Percentiles rank a stretch among this genome's conserved stretches.
Conservation (phyloP, 208 protist species). For the Trypanosoma scelopori region DNA sequence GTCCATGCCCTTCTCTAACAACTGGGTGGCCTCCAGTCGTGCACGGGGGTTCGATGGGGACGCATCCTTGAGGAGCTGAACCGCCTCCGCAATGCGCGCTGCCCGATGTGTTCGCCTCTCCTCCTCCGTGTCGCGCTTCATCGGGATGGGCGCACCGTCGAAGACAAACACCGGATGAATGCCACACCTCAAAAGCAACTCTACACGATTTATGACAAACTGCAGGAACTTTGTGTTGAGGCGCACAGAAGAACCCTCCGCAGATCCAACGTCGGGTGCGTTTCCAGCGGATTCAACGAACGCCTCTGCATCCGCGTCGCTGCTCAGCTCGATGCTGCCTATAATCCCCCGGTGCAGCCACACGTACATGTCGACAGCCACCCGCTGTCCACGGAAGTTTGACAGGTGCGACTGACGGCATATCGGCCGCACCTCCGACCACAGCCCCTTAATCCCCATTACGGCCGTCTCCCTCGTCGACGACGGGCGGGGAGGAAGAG, state of each 20-base stretch:
- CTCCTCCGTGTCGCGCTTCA: slow-evolving; percentile 70
- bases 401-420: slow-evolving; percentile 72
- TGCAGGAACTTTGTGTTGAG: slow-evolving; percentile 27
- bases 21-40: slow-evolving; percentile 38
- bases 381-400: slow-evolving; percentile 70
- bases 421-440: slow-evolving; percentile 68
- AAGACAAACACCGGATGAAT: slow-evolving; percentile 81
- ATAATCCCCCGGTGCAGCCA: slow-evolving; percentile 76
- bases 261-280: slow-evolving; percentile 6
- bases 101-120: slow-evolving; percentile 40
- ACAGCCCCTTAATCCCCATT: slow-evolving; percentile 89
- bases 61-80: slow-evolving; percentile 41
- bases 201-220: slow-evolving; percentile 30
- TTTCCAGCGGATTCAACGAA: slow-evolving; percentile 2
- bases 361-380: slow-evolving; percentile 91
- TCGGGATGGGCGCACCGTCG: slow-evolving; percentile 78
- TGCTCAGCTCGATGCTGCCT: slow-evolving; percentile 40
- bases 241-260: slow-evolving; percentile 1
- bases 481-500: no score
- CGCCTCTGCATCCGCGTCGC: slow-evolving; percentile 13
- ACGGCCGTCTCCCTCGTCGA: not conserved
- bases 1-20: slow-evolving; percentile 69
- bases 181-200: slow-evolving; percentile 55
- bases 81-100: slow-evolving; percentile 36
- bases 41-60: slow-evolving; percentile 29